These are phyloP conservation scores for Puccinia triticina DNA, from an alignment of 1,284 basidiomycete genomes.

Conservation along the genomic window DNA sequence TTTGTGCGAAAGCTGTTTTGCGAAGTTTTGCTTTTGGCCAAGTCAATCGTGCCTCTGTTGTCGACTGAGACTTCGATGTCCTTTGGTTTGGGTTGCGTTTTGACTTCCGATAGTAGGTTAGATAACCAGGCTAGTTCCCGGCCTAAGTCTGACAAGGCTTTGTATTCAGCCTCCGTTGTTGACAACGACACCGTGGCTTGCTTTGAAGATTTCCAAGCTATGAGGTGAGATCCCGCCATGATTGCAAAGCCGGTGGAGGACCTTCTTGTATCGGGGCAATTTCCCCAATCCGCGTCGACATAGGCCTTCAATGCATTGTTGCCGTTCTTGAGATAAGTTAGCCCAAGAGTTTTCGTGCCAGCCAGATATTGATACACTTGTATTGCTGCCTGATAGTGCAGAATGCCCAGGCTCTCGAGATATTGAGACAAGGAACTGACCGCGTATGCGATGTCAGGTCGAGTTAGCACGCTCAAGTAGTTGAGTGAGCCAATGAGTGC, in stretches of 20 bases:
- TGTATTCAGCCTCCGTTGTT: constrained; percentile 61
- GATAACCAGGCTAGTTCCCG: constrained; percentile 62
- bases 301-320: not conserved
- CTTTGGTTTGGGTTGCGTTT: too few relatives aligned
- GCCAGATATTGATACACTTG: constrained; percentile 1
- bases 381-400: not conserved
- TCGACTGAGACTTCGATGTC: too few relatives aligned
- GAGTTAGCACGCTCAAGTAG: not conserved
- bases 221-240: constrained; percentile 1
- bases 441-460: constrained; percentile 9
- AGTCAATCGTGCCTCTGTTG: too few relatives aligned
- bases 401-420: not conserved
- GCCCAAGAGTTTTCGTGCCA: not conserved
- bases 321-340: not conserved
- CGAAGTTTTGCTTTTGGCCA: too few relatives aligned
- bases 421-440: not conserved
- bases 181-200: constrained; percentile 44
- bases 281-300: constrained; percentile 52
- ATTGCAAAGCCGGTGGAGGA: constrained; percentile 45
- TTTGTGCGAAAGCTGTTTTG: too few relatives aligned
- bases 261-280: constrained; percentile 19
- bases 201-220: constrained; percentile 27
- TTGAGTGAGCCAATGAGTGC: not conserved
- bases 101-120: too few relatives aligned
- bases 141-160: constrained; percentile 64